A percentile compares a stretch with the other conserved stretches of the same genome.
Evolutionary conservation across 768 basidiomycete species (phyloP).

Genomic region (Lyophyllum decastes): DNA sequence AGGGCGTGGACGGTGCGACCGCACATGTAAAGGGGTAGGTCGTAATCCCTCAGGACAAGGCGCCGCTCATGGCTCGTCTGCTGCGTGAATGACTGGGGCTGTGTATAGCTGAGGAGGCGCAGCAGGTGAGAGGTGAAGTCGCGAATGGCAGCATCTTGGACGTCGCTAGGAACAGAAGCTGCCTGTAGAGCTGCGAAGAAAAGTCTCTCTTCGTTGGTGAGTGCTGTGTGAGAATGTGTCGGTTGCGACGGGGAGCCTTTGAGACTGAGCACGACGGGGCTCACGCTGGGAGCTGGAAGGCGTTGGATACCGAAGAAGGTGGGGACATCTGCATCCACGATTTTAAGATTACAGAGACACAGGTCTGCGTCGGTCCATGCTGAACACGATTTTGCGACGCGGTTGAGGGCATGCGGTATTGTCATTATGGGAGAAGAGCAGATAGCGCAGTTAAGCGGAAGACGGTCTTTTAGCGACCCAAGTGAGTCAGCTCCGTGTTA

Average conservation of each 20-base stretch:
- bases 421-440: not conserved
- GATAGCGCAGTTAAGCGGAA: not conserved
- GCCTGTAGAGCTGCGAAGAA: constrained; percentile 17
- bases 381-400: constrained; percentile 12
- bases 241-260: constrained; percentile 1
- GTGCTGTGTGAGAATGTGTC: constrained; percentile 6
- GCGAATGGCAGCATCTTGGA: constrained; percentile 9
- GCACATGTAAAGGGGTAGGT: constrained; percentile 21
- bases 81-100: constrained; percentile 6
- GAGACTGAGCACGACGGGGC: constrained; percentile 9
- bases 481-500: not conserved
- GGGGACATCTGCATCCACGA: constrained; percentile 12
- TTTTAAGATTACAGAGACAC: constrained; percentile 9
- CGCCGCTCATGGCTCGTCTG: constrained; percentile 6
- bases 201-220: constrained; percentile 15
- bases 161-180: constrained; percentile 6
- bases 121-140: constrained; percentile 16
- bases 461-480: not conserved
- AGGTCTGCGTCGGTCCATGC: constrained; percentile 18
- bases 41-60: constrained; percentile 13
- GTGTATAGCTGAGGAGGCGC: constrained; percentile 14
- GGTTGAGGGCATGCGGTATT: not conserved
- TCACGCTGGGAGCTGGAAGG: constrained; percentile 10
- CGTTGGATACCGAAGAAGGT: constrained; percentile 14
- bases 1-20: constrained; percentile 17